Percentiles rank a stretch among this genome's conserved stretches.
phyloP scores from a whole-genome alignment of 441 rosid genomes.

The Kokia cookei region DNA sequence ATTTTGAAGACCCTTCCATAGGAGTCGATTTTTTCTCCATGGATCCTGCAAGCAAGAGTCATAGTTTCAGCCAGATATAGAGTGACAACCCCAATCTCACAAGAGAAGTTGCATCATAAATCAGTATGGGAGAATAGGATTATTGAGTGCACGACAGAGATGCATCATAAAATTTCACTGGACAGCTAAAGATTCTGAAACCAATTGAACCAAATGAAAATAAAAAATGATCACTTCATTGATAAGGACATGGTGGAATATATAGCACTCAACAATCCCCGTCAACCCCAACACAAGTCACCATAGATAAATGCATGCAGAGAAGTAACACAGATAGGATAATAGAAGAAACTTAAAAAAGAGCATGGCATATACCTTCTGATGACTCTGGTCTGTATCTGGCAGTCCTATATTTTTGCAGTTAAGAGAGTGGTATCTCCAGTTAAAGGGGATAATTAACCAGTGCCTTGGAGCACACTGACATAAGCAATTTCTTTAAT shows the following conservation, averaged over 20 bases:
- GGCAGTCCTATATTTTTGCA: constrained; percentile 89
- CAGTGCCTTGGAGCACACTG: background rate
- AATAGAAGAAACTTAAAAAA: background rate
- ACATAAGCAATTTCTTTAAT: background rate
- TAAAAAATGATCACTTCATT: background rate
- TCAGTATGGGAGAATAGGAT: background rate
- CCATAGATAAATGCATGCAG: background rate
- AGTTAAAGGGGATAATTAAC: constrained; percentile 15
- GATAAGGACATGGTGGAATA: background rate
- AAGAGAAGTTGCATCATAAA: background rate
- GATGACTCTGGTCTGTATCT: constrained; percentile 73
- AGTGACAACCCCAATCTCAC: background rate
- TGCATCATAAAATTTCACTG: background rate
- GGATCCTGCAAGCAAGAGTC: constrained; percentile 44
- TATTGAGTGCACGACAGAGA: background rate
- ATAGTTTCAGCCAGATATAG: background rate
- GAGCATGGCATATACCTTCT: constrained; percentile 40
- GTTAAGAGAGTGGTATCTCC: constrained; percentile 22
- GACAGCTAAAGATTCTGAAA: background rate
- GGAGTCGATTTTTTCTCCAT: constrained; percentile 48
- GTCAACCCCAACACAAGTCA: background rate
- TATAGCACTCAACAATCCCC: background rate
- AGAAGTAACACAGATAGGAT: background rate
- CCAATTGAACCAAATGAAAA: background rate
- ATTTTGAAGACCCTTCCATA: constrained; percentile 27